Evolutionary conservation across 1,284 basidiomycete genomes (phyloP), one percentile per base, ranked within the genome.

Genomic region (Veloboletus limbatus): DNA sequence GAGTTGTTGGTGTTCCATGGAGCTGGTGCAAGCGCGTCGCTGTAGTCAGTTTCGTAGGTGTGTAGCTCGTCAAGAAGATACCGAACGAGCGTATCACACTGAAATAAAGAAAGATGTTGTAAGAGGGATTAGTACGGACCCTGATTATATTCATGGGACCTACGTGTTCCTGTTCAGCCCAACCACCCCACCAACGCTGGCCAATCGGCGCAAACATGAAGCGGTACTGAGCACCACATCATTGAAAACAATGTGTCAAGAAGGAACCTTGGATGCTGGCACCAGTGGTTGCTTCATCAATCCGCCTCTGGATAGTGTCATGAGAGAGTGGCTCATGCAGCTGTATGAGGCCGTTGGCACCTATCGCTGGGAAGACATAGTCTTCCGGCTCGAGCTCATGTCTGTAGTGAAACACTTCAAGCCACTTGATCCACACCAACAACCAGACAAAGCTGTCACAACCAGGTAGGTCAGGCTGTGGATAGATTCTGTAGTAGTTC

Each of bases 151-250:
- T n/a, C n/a, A n/a, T n/a, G n/a, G n/a, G n/a, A n/a, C 33, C 18
- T 13, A 34, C 33, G 24, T 61, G 51, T 43, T 71, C 66, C 0
- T 63, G 60, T 25, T 54, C 54, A 1, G 69, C 67, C 69, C 70
- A 73, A 17, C 70, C 69, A 9, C 70, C 70, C 71, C 71, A 73
- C 70, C 70, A 73, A 1, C 62, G 48, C 31, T 63, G 40, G 0
- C 65, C 61, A 9, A 66, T n/a, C 0, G 66, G 68, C 1, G 66
- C 66, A 48, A 52, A 63, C 60, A 71, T 71, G 39, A 73, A 70
- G 0, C 61, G 54, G 28, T 71, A 72, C 41, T 74, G 70, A 0
- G 69, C 61, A 2, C 69, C 69, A 16, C 35, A 22, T 16, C 22
- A 4, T n/a, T 5, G 22, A 17, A 25, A 37, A 6, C 35, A 37